Evolutionary conservation across 2,329 filamentous ascomycete species (phyloP), one percentile per base, ranked within the genome.

Genomic region (Talaromyces sp.): DNA sequence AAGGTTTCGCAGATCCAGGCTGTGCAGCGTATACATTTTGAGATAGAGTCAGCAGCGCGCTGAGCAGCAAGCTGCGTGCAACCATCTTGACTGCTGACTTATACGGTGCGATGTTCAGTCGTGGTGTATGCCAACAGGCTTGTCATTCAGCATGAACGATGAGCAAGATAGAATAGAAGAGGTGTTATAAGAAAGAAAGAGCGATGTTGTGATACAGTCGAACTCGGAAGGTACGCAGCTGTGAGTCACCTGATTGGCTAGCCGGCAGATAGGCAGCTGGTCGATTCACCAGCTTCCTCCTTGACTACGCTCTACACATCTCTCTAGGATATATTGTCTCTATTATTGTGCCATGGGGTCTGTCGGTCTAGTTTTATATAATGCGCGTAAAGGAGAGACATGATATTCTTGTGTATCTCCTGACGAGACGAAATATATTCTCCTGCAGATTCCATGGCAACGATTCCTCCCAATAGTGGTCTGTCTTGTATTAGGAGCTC

Each of bases 1-100:
- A 85, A 8, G 95, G 92, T 47, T 85, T 79, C n/a, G 89, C 89
- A 62, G 94, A 92, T 64, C 87, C 88, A 10, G 94, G 94, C 77
- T 99, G 95, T 66, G 88, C 84, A 67, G 85, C 85, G 66, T 77
- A 70, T 45, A 75, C 70, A 39, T 41, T 37, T 8, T 19, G 59
- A 11, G 62, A 52, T 35, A 61, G 13, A 17, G 50, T 15, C 25
- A 67, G 39, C 17, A 73, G 68, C 67, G 68, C 66, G 63, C 69
- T 64, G 63, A 69, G 64, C 67, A 69, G 56, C 67, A 68, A 64
- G 68, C 62, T n/a, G 37, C 2, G 37, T 27, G 61, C 27, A 41
- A 66, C 49, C 61, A 61, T 68, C 49, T 41, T 50, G 54, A 43
- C 11, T 35, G 47, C 47, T 19, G 31, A 13, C 33, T 35, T 31